phyloP scores from a whole-genome alignment of 805 yeast genomes.

The Pichia sporocuriosa region DNA sequence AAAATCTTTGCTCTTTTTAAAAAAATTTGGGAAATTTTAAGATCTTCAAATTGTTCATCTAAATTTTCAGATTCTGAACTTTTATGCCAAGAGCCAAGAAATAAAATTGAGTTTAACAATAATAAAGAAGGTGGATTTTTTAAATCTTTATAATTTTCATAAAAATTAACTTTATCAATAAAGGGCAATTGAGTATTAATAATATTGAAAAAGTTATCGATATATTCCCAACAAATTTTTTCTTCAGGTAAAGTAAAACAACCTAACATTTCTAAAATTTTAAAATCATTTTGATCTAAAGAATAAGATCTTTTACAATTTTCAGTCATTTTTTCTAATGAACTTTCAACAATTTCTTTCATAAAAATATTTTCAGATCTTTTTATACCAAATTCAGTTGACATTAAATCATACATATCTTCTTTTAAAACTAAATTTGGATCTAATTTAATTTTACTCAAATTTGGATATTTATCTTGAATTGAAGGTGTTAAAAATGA shows the following conservation, averaged over 20 bases:
- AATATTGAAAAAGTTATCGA: slow-evolving; percentile 54
- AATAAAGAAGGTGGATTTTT: slow-evolving; percentile 55
- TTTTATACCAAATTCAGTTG: slow-evolving; percentile 8
- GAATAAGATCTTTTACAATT: slow-evolving; percentile 18
- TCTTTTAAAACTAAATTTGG: slow-evolving; percentile 20
- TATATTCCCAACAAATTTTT: slow-evolving; percentile 52
- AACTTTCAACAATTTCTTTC: slow-evolving; percentile 17
- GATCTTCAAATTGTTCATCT: slow-evolving; percentile 38
- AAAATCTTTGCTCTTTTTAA: slow-evolving; percentile 51
- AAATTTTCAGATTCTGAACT: slow-evolving; percentile 47
- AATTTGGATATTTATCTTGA: slow-evolving; percentile 18
- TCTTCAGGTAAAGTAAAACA: slow-evolving; percentile 67
- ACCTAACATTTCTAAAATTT: slow-evolving; percentile 56
- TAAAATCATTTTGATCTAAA: slow-evolving; percentile 43
- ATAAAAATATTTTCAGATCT: slow-evolving; percentile 19
- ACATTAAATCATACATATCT: slow-evolving; percentile 14
- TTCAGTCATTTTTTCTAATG: slow-evolving; percentile 15
- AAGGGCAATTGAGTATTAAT: slow-evolving; percentile 66
- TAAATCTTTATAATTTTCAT: slow-evolving; percentile 50
- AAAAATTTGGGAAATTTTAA: slow-evolving; percentile 28
- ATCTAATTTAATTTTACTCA: slow-evolving; percentile 20
- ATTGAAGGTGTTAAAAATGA: slow-evolving; percentile 20
- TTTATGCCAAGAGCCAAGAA: slow-evolving; percentile 61
- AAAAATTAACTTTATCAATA: slow-evolving; percentile 54
- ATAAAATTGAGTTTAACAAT: slow-evolving; percentile 55